Evolutionary conservation across 1,284 basidiomycete species (phyloP).

Genomic region (Leccinum subspadiceum): DNA sequence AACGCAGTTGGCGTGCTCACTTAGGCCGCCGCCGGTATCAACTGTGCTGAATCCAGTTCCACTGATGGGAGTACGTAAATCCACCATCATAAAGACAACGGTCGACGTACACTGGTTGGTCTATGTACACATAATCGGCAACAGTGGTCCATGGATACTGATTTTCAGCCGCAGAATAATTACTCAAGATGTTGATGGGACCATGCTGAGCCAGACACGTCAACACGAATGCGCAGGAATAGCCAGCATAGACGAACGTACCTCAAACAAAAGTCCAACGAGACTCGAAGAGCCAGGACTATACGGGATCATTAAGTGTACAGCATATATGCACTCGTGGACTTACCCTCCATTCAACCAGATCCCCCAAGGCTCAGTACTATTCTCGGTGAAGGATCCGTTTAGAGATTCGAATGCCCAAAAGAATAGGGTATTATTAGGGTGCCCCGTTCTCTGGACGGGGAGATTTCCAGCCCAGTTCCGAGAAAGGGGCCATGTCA

Average conservation of each 20-base stretch:
- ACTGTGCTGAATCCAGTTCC: too few species aligned
- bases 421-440: slow-evolving; percentile 64
- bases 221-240: not conserved
- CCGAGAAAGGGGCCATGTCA: slow-evolving; percentile 54
- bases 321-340: not conserved
- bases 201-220: not conserved
- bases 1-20: not conserved
- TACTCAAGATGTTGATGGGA: not conserved
- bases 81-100: too few species aligned
- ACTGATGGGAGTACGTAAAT: too few species aligned
- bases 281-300: not conserved
- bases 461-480: slow-evolving; percentile 34
- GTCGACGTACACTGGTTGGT: not conserved
- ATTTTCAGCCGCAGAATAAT: not conserved
- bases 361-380: slow-evolving; percentile 62
- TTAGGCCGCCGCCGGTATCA: not conserved
- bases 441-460: slow-evolving; percentile 59
- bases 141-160: not conserved
- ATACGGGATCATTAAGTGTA: not conserved
- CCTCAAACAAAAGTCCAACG: not conserved
- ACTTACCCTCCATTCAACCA: slow-evolving; percentile 59
- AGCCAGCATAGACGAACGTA: not conserved
- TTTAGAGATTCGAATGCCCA: slow-evolving; percentile 61
- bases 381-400: slow-evolving; percentile 54
- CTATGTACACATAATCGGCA: not conserved